Conservation (phyloP, 257 asterid species). For the Anisodus acutangulus region DNA sequence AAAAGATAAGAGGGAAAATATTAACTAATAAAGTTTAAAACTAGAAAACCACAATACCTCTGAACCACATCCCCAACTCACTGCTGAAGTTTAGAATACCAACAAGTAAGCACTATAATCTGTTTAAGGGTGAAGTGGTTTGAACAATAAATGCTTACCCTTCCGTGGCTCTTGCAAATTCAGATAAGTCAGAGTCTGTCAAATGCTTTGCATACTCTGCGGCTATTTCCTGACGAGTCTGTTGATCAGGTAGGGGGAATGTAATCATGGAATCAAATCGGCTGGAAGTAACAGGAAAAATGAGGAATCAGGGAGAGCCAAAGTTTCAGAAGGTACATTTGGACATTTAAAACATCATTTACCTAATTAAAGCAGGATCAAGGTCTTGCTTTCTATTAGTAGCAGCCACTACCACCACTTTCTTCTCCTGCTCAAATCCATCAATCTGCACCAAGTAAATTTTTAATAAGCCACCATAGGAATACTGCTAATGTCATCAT, state of each 20-base stretch:
- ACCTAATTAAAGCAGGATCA: conserved; percentile 96
- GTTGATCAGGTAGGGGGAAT: conserved; percentile 81
- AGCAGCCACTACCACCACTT: conserved; percentile 95
- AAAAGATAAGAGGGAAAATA: background rate
- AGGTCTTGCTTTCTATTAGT: conserved; percentile 96
- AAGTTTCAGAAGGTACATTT: conserved; percentile 1
- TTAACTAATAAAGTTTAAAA: background rate
- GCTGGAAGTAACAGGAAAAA: conserved; percentile 51
- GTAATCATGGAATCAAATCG: conserved; percentile 89
- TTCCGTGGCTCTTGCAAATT: conserved; percentile 69
- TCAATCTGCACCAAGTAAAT: conserved; percentile 68
- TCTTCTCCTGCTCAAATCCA: conserved; percentile 96
- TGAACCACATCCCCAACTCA: conserved; percentile 8
- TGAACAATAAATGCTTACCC: conserved; percentile 51
- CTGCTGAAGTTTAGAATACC: background rate
- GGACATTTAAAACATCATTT: conserved; percentile 22
- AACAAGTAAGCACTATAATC: background rate
- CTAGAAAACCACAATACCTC: background rate
- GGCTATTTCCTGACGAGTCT: conserved; percentile 79
- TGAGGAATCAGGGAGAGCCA: conserved; percentile 25
- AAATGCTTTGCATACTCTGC: conserved; percentile 93
- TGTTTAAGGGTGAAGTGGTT: background rate
- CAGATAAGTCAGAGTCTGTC: conserved; percentile 65
- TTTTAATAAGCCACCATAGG: conserved; percentile 23
- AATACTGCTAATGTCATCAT: conserved; percentile 26